phyloP scores from a whole-genome alignment of 352 stramenopile genomes.

The Thalassiosira exigua region DNA sequence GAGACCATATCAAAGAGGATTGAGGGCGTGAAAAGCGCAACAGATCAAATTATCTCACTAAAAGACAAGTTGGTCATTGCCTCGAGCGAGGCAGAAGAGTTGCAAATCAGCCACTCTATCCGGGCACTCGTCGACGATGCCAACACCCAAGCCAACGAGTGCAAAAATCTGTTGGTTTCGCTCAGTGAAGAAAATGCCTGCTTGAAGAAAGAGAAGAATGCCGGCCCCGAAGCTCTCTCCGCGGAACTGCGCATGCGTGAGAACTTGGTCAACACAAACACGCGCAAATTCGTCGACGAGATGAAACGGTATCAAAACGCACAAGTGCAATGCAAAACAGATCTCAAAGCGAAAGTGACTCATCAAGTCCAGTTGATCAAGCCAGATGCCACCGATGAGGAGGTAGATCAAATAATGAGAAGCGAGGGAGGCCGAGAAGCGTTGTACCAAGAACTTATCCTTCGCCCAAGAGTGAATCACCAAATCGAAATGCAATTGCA shows the following conservation, averaged over 20 bases:
- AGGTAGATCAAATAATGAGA: constrained; percentile 96
- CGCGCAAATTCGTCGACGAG: constrained; percentile 98
- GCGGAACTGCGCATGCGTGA: constrained; percentile 90
- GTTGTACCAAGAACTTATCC: constrained; percentile 80
- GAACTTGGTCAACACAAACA: constrained; percentile 97
- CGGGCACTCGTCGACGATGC: constrained; percentile 90
- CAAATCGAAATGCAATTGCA: constrained; percentile 90
- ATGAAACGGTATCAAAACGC: constrained; percentile 98
- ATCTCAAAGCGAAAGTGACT: constrained; percentile 98
- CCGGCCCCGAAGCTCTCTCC: constrained; percentile 82
- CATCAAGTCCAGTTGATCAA: constrained; percentile 98
- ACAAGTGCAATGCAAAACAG: constrained; percentile 96
- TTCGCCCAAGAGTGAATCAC: constrained; percentile 84
- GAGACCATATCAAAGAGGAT: constrained; percentile 94
- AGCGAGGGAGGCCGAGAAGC: constrained; percentile 82
- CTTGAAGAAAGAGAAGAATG: constrained; percentile 89
- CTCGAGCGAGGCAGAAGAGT: constrained; percentile 92
- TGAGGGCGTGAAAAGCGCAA: constrained; percentile 89
- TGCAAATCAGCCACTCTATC: constrained; percentile 91
- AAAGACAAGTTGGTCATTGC: constrained; percentile 93
- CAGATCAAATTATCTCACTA: constrained; percentile 90
- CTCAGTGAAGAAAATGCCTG: constrained; percentile 95
- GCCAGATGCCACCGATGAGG: constrained; percentile 94
- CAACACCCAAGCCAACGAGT: constrained; percentile 91
- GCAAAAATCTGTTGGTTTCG: constrained; percentile 87